Conservation (phyloP, 345 rosid species). For the Aquilaria malaccensis region DNA sequence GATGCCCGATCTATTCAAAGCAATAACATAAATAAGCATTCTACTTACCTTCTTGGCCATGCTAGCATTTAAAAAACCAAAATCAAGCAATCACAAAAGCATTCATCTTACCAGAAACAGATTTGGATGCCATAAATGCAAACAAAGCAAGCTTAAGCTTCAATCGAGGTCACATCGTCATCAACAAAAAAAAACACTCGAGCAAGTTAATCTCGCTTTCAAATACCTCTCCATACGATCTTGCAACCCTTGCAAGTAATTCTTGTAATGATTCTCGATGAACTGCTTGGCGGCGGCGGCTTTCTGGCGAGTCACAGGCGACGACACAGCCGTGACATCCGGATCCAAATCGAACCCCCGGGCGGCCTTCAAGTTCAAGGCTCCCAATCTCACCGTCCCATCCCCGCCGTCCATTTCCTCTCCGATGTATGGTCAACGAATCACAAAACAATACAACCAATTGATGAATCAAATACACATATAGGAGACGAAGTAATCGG, state of each 20-base stretch:
- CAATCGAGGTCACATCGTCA: not conserved
- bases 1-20: not conserved
- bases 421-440: slow-evolving; percentile 5
- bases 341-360: slow-evolving; percentile 53
- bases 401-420: slow-evolving; percentile 74
- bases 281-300: slow-evolving; percentile 98
- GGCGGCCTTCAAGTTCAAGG: slow-evolving; percentile 49
- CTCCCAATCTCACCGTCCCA: slow-evolving; percentile 71
- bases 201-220: not conserved
- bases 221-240: slow-evolving; percentile 85
- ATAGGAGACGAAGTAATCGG: not conserved
- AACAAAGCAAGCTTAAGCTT: not conserved
- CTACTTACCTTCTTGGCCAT: not conserved
- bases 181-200: slow-evolving; percentile 3
- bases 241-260: slow-evolving; percentile 84
- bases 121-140: not conserved
- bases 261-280: slow-evolving; percentile 96
- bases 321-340: slow-evolving; percentile 65
- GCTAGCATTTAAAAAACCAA: not conserved
- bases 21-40: not conserved
- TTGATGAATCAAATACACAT: not conserved
- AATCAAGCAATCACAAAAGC: not conserved
- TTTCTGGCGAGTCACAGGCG: slow-evolving; percentile 94
- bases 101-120: not conserved
- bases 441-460: not conserved